Evolutionary conservation across 2,329 filamentous ascomycete genomes (phyloP).

Genomic region (Xylariaceae sp.): DNA sequence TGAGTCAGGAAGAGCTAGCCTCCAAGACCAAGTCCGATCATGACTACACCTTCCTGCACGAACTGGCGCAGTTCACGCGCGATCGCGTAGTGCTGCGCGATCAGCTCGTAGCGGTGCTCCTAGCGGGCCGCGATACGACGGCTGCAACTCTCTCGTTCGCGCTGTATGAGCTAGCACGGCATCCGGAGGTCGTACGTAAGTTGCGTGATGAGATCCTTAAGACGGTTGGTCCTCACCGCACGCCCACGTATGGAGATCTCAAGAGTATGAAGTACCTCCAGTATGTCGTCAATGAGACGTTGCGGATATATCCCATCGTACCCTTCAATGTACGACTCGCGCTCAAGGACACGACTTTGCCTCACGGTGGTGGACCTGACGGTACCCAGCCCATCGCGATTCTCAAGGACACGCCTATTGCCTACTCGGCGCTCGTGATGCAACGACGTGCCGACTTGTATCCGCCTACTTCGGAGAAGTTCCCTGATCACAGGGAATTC

Average conservation of each 20-base stretch:
- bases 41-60: slow-evolving; percentile 80
- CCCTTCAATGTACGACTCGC: slow-evolving; percentile 74
- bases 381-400: slow-evolving; percentile 58
- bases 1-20: slow-evolving; percentile 66
- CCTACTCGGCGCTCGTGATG: slow-evolving; percentile 66
- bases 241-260: slow-evolving; percentile 71
- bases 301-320: slow-evolving; percentile 71
- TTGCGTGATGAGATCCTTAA: slow-evolving; percentile 68
- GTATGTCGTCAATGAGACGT: slow-evolving; percentile 68
- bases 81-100: slow-evolving; percentile 69
- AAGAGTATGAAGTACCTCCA: slow-evolving; percentile 84
- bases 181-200: slow-evolving; percentile 61
- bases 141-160: slow-evolving; percentile 73
- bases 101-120: slow-evolving; percentile 74
- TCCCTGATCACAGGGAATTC: slow-evolving; percentile 47
- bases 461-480: slow-evolving; percentile 43
- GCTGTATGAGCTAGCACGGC: slow-evolving; percentile 72
- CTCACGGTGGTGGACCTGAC: slow-evolving; percentile 62
- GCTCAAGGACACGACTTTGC: slow-evolving; percentile 68
- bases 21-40: slow-evolving; percentile 66
- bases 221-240: slow-evolving; percentile 56
- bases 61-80: slow-evolving; percentile 74
- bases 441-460: slow-evolving; percentile 63
- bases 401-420: slow-evolving; percentile 59
- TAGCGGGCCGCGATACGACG: slow-evolving; percentile 85